A percentile compares a stretch with the other conserved stretches of the same genome.
Evolutionary conservation across 202 grass and related monocot species (phyloP).

Genomic region (Elaeis oleifera): DNA sequence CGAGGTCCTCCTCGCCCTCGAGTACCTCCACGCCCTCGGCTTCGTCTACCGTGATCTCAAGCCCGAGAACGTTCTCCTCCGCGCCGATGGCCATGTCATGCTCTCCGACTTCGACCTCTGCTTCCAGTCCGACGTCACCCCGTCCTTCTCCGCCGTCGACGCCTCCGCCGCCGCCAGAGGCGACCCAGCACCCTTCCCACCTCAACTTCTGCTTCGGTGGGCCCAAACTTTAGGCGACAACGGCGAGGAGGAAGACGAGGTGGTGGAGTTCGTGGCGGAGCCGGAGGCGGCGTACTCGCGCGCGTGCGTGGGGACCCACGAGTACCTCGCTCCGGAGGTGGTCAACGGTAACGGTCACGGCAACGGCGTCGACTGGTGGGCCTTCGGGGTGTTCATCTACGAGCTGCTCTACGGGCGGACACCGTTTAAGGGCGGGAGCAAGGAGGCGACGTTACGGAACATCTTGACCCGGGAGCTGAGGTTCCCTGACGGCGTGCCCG

Average conservation of each 20-base stretch:
- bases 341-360: slow-evolving; percentile 61
- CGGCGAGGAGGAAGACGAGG: slow-evolving; percentile 29
- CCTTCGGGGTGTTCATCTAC: slow-evolving; percentile 82
- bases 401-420: slow-evolving; percentile 78
- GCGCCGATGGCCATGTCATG: slow-evolving; percentile 75
- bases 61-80: slow-evolving; percentile 84
- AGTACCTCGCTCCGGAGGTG: slow-evolving; percentile 85
- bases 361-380: slow-evolving; percentile 92
- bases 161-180: slow-evolving; percentile 29
- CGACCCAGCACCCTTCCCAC: too few species aligned
- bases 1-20: slow-evolving; percentile 70
- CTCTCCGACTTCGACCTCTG: slow-evolving; percentile 84
- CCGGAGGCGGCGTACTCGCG: slow-evolving; percentile 55
- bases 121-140: slow-evolving; percentile 52
- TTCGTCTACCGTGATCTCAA: slow-evolving; percentile 92
- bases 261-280: slow-evolving; percentile 76
- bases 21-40: slow-evolving; percentile 85
- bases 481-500: slow-evolving; percentile 42
- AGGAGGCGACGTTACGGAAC: slow-evolving; percentile 74
- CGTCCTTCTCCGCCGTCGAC: slow-evolving; percentile 9
- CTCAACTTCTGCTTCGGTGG: too few species aligned
- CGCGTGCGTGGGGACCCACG: slow-evolving; percentile 87
- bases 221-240: too few species aligned
- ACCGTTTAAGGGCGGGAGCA: slow-evolving; percentile 67
- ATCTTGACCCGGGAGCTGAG: slow-evolving; percentile 60